Evolutionary conservation across 176 grass and related monocot genomes (phyloP).

Genomic region (Eremochloa ophiuroides): DNA sequence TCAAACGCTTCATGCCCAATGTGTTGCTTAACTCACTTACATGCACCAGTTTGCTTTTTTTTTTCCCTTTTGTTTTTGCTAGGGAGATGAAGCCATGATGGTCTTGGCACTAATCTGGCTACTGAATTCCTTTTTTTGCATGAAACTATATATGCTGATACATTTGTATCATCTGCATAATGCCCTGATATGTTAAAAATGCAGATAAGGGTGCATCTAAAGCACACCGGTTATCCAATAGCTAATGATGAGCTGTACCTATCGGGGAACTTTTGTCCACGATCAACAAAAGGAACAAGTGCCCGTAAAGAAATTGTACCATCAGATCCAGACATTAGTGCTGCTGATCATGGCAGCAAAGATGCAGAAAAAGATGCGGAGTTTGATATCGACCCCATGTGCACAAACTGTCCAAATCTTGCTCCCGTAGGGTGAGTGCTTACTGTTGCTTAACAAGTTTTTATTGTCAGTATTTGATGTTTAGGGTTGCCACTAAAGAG

Average conservation of each 20-base stretch:
- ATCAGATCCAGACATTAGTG: slow-evolving; percentile 11
- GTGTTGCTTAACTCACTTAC: background rate
- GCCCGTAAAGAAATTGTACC: slow-evolving; percentile 19
- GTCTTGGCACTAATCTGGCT: background rate
- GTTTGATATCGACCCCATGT: slow-evolving; percentile 67
- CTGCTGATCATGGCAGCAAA: slow-evolving; percentile 18
- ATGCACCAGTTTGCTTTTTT: background rate
- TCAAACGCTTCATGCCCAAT: background rate
- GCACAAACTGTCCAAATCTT: slow-evolving; percentile 90
- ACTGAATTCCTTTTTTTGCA: background rate
- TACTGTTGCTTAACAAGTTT: slow-evolving; percentile 8
- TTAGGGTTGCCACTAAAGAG: background rate
- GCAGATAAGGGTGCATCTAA: slow-evolving; percentile 95
- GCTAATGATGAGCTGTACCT: slow-evolving; percentile 86
- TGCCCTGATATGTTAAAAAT: slow-evolving; percentile 4
- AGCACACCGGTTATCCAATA: slow-evolving; percentile 85
- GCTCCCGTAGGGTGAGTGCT: slow-evolving; percentile 68
- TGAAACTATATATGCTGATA: background rate
- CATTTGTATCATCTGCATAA: background rate
- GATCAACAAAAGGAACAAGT: slow-evolving; percentile 48
- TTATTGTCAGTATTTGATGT: background rate
- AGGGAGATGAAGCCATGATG: background rate
- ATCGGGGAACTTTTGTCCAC: slow-evolving; percentile 45
- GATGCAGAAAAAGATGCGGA: slow-evolving; percentile 16
- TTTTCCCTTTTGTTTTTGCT: background rate